These are phyloP conservation scores for Paramecium caudatum DNA, from an alignment of 73 alveolate genomes.

Conservation along the genomic window DNA sequence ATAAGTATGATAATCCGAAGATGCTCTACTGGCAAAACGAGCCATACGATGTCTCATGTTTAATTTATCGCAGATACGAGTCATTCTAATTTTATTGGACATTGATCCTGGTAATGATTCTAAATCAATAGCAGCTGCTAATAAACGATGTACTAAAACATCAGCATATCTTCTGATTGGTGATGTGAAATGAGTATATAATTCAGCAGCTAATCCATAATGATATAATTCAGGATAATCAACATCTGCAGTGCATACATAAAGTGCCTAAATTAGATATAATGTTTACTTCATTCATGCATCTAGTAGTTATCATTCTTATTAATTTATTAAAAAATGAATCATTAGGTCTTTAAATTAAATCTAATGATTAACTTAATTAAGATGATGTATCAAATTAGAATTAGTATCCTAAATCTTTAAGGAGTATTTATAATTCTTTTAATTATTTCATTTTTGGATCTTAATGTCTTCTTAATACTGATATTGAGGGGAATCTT, in stretches of 20 bases:
- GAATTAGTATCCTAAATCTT: conserved; percentile 77
- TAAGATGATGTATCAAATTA: conserved; percentile 79
- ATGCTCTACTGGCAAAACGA: conserved; percentile 86
- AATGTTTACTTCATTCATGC: conserved; percentile 87
- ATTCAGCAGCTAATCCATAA: conserved; percentile 99
- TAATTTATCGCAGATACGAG: conserved; percentile 86
- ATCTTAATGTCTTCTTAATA: conserved; percentile 89
- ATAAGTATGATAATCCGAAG: conserved; percentile 86
- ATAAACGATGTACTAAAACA: conserved; percentile 99
- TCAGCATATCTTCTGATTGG: conserved; percentile 99
- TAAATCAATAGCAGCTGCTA: conserved; percentile 98
- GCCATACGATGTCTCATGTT: conserved; percentile 95
- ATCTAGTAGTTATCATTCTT: conserved; percentile 95
- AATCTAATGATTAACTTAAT: conserved; percentile 92
- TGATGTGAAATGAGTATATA: conserved; percentile 99
- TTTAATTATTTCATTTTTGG: conserved; percentile 88
- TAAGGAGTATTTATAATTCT: conserved; percentile 80
- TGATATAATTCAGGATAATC: conserved; percentile 96
- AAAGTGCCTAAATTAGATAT: conserved; percentile 89
- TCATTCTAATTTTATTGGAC: conserved; percentile 95
- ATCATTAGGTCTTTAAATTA: conserved; percentile 88
- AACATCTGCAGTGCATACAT: conserved; percentile 98
- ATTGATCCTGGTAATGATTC: conserved; percentile 94
- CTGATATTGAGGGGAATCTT: conserved; percentile 86
- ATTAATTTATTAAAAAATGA: conserved; percentile 92